Conservation (phyloP, 345 rosid species). For the Conringia planisiliqua region DNA sequence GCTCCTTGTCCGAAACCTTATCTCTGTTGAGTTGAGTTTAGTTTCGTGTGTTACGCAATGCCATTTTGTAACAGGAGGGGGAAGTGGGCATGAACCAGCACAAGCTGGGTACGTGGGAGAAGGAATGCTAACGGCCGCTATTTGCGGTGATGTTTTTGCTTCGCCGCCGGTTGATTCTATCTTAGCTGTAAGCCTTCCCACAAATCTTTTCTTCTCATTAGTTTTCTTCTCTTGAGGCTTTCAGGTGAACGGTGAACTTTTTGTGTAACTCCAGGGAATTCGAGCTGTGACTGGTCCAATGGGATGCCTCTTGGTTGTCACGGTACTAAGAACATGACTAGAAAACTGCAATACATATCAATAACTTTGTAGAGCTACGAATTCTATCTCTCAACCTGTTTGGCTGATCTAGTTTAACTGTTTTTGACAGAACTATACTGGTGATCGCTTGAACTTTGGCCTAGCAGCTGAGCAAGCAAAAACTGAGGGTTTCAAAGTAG, state of each 20-base stretch:
- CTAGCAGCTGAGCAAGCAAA: conserved; percentile 99
- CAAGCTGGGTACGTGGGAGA: conserved; percentile 97
- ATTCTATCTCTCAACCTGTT: not conserved
- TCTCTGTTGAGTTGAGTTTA: not conserved
- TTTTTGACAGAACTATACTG: conserved; percentile 79
- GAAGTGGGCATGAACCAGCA: conserved; percentile 99
- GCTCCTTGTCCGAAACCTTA: not conserved
- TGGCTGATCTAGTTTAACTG: conserved; percentile 22
- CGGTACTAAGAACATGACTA: conserved; percentile 43
- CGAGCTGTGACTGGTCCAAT: conserved; percentile 95
- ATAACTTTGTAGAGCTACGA: not conserved
- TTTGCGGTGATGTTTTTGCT: conserved; percentile 89
- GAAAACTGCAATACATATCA: not conserved
- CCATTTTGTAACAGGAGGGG: conserved; percentile 58
- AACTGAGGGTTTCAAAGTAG: conserved; percentile 90
- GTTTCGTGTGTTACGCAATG: conserved; percentile 3
- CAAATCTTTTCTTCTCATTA: not conserved
- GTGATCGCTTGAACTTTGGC: conserved; percentile 95
- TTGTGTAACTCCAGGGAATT: conserved; percentile 60
- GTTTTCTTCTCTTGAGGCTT: not conserved
- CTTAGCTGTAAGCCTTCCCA: conserved; percentile 62
- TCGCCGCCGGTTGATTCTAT: conserved; percentile 95
- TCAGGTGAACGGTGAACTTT: conserved; percentile 12
- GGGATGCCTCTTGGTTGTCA: conserved; percentile 93
- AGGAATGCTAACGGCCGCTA: conserved; percentile 96